phyloP scores from a whole-genome alignment of 805 yeast species.

The Debaryomyces tyrocola region DNA sequence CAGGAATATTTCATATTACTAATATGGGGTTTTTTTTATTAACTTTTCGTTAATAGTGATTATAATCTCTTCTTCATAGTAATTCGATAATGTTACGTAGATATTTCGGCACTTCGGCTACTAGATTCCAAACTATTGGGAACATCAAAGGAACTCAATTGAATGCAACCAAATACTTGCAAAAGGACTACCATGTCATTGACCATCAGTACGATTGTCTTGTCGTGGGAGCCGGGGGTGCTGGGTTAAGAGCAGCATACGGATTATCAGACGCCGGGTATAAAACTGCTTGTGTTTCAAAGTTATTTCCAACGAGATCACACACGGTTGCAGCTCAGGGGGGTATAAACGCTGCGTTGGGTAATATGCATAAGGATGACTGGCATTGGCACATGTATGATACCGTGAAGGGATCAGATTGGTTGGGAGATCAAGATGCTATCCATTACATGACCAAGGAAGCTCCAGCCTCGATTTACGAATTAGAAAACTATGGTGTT shows the following conservation, averaged over 20 bases:
- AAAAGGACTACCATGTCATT: slow-evolving; percentile 79
- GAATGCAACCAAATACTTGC: slow-evolving; percentile 44
- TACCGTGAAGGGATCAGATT: slow-evolving; percentile 98
- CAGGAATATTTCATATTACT: slow-evolving; percentile 1
- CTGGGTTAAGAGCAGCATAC: slow-evolving; percentile 97
- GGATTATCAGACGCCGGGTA: slow-evolving; percentile 96
- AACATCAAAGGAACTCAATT: slow-evolving; percentile 38
- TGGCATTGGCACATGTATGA: slow-evolving; percentile 99
- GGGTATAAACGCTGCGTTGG: slow-evolving; percentile 98
- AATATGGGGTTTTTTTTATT: not conserved
- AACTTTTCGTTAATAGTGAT: not conserved
- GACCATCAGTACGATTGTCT: slow-evolving; percentile 98
- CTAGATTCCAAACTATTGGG: slow-evolving; percentile 37
- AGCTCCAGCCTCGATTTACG: slow-evolving; percentile 94
- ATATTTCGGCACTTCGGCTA: slow-evolving; percentile 15
- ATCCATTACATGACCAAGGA: slow-evolving; percentile 98
- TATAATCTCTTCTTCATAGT: not conserved
- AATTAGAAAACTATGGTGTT: slow-evolving; percentile 96
- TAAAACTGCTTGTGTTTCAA: slow-evolving; percentile 96
- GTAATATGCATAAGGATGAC: slow-evolving; percentile 97
- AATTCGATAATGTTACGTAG: slow-evolving; percentile 1
- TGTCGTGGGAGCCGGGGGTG: slow-evolving; percentile 99
- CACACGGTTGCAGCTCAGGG: slow-evolving; percentile 99
- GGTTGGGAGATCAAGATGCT: slow-evolving; percentile 99
- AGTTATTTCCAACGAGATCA: slow-evolving; percentile 96